Evolutionary conservation across 495 filamentous ascomycete genomes (phyloP), one percentile per base, ranked within the genome.

Genomic region (Cenococcum geophilum): DNA sequence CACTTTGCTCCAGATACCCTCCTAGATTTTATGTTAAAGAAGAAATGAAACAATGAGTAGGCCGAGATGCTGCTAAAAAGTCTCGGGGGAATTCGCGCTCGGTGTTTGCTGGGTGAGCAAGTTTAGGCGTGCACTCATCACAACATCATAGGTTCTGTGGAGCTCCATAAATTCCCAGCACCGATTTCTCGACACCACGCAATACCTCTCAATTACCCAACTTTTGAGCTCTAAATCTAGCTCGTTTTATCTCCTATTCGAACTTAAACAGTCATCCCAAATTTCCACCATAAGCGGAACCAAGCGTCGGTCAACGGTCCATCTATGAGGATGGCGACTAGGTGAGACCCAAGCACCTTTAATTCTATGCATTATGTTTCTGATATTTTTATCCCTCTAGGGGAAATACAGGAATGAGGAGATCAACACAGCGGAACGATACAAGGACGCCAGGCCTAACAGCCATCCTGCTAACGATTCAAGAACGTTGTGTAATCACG

Each of bases 401-500:
- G 80, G 81, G 65, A 91, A 83, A 71, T 68, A 68, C 32, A 82
- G 84, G 60, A 61, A 79, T 62, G 78, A 81, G 12, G 86, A 86
- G 64, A 64, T 79, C 47, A 71, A 79, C 36, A 72, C 81, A 22
- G 73, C 71, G 1, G 73, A 80, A 45, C 75, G 84, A 49, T 92
- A 80, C 76, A 74, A 88, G 50, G 86, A 92, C 74, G 89, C 88
- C 27, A 71, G 81, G 66, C 66, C 76, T 18, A 73, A 85, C 61
- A 85, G 84, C 65, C 88, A 95, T 71, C 74, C 78, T 34, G 78
- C 82, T 37, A 80, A 83, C 57, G 89, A 92, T 66, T 85, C 89
- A 18, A 92, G 87, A 89, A 76, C 32, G 76, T 32, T 47, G 3
- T 16, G 12, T 27, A 37, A 11, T 50, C 27, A 51, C 14, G 27